A percentile compares a stretch with the other conserved stretches of the same genome.
Evolutionary conservation across 2,329 filamentous ascomycete species (phyloP).

Genomic region (Cercospora brassicicola): DNA sequence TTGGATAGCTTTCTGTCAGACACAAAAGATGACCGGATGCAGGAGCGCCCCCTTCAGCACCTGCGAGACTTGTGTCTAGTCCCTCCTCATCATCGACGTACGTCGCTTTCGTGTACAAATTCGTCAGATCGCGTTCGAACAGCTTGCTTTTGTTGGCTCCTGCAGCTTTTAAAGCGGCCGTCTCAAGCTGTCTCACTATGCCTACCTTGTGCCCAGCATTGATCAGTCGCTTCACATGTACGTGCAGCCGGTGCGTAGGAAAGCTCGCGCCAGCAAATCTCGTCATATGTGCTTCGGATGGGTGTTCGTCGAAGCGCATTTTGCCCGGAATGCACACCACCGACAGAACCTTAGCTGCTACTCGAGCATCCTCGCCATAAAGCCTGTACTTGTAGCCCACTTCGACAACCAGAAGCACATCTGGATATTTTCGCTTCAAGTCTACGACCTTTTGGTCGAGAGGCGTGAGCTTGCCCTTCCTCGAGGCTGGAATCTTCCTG

Average conservation of each 20-base stretch:
- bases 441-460: slow-evolving; percentile 92
- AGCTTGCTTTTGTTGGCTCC: slow-evolving; percentile 92
- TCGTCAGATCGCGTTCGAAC: slow-evolving; percentile 89
- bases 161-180: slow-evolving; percentile 89
- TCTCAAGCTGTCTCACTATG: slow-evolving; percentile 91
- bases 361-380: slow-evolving; percentile 90
- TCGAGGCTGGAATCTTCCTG: slow-evolving; percentile 55
- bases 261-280: slow-evolving; percentile 95
- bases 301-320: slow-evolving; percentile 88
- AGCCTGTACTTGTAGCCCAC: slow-evolving; percentile 98
- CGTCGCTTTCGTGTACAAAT: slow-evolving; percentile 95
- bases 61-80: slow-evolving; percentile 58
- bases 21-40: slow-evolving; percentile 87
- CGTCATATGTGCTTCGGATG: slow-evolving; percentile 87
- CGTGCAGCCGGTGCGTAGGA: slow-evolving; percentile 83
- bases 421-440: slow-evolving; percentile 87
- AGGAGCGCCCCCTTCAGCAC: slow-evolving; percentile 56
- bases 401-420: slow-evolving; percentile 87
- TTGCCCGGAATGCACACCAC: slow-evolving; percentile 98
- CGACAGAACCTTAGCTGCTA: slow-evolving; percentile 83
- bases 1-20: slow-evolving; percentile 80
- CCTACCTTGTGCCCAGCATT: slow-evolving; percentile 94
- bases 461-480: slow-evolving; percentile 83
- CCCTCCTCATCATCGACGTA: slow-evolving; percentile 93
- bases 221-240: slow-evolving; percentile 91